A percentile compares a stretch with the other conserved stretches of the same genome.
Evolutionary conservation across 140 eudicot species (phyloP).

Genomic region (Ambrosia hybrid): DNA sequence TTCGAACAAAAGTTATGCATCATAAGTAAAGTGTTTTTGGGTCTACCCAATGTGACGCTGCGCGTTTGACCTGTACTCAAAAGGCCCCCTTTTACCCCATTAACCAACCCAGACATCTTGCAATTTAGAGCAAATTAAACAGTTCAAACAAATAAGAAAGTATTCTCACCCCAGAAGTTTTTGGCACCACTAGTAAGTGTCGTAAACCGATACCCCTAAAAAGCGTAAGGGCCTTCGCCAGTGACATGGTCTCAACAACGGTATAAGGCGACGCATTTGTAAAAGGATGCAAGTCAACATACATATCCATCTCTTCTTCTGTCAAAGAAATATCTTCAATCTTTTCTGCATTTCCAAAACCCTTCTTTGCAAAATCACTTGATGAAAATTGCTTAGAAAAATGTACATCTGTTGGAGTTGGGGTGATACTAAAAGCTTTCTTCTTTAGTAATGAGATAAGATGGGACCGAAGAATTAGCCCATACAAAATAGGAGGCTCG

Average conservation of each 20-base stretch:
- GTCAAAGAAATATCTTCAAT: slow-evolving; percentile 58
- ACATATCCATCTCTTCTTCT: slow-evolving; percentile 90
- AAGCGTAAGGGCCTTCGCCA: slow-evolving; percentile 86
- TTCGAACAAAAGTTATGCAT: too few relatives aligned
- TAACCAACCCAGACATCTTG: slow-evolving; percentile 12
- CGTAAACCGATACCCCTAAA: slow-evolving; percentile 87
- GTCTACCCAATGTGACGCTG: neutral
- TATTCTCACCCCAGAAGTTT: slow-evolving; percentile 62
- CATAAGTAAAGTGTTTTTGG: neutral
- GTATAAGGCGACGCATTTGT: slow-evolving; percentile 84
- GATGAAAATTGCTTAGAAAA: slow-evolving; percentile 43
- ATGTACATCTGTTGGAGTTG: slow-evolving; percentile 32
- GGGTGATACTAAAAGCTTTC: slow-evolving; percentile 51
- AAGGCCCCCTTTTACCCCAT: neutral
- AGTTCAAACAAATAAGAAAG: neutral
- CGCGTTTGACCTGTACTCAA: neutral
- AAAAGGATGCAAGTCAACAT: slow-evolving; percentile 78
- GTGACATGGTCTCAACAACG: slow-evolving; percentile 90
- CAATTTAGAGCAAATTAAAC: neutral
- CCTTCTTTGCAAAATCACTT: slow-evolving; percentile 87
- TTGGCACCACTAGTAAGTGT: slow-evolving; percentile 80
- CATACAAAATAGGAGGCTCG: slow-evolving; percentile 70
- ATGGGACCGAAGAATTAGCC: slow-evolving; percentile 76
- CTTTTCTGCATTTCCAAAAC: slow-evolving; percentile 53
- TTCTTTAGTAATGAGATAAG: slow-evolving; percentile 66